Evolutionary conservation across 2,329 filamentous ascomycete species (phyloP).

Genomic region (Lizonia empirigonia): DNA sequence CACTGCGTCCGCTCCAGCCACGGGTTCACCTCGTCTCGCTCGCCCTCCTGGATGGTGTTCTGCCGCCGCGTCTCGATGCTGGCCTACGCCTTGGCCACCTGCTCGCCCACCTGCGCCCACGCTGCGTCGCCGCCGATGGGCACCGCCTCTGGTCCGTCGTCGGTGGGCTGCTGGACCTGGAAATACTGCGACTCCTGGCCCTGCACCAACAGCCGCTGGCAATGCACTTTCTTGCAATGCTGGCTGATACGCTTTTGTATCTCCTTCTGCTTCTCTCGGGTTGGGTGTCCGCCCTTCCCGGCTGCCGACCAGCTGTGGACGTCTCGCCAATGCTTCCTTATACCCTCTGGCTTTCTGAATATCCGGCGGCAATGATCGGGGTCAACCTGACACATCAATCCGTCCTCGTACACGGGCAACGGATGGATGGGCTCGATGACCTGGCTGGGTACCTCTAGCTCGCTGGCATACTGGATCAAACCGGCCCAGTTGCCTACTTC

Average conservation of each 20-base stretch:
- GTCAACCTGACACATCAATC: slow-evolving; percentile 2
- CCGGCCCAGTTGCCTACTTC: slow-evolving; percentile 6
- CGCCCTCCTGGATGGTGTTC: too few species aligned
- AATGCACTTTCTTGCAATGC: background rate
- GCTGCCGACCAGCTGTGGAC: background rate
- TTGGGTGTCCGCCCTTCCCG: slow-evolving; percentile 5
- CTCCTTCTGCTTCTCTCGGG: slow-evolving; percentile 1
- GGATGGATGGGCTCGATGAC: slow-evolving; percentile 2
- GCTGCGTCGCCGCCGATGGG: background rate
- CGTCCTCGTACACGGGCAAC: slow-evolving; percentile 9
- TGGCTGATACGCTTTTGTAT: slow-evolving; percentile 3
- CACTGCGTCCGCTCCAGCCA: too few species aligned
- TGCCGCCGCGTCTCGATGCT: too few species aligned
- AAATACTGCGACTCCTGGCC: too few species aligned
- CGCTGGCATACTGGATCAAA: slow-evolving; percentile 14
- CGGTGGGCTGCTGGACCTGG: background rate
- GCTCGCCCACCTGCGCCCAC: too few species aligned
- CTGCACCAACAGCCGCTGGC: background rate
- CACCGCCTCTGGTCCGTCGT: background rate
- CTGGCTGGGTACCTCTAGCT: slow-evolving; percentile 11
- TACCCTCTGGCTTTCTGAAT: slow-evolving; percentile 1
- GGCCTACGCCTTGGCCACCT: too few species aligned
- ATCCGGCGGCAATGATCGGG: background rate
- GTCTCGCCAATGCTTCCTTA: slow-evolving; percentile 10
- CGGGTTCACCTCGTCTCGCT: too few species aligned